Evolutionary conservation across 139 green algal genomes (phyloP), one percentile per base, ranked within the genome.

Genomic region (Tetraselmis striata): DNA sequence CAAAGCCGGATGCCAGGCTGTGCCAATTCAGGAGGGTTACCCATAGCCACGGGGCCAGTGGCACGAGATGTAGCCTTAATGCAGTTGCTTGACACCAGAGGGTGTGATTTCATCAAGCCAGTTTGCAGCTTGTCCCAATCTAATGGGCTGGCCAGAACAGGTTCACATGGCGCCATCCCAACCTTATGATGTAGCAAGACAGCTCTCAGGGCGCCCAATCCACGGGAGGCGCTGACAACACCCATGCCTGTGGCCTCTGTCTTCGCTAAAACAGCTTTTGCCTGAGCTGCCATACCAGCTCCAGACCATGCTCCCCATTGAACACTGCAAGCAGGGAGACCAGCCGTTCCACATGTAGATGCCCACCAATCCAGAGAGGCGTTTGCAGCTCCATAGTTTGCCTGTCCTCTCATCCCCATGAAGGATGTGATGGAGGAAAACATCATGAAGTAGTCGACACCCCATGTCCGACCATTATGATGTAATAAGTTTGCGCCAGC

Each of bases 241-340:
- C 45, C 45, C 45, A 67, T 67, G 18, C 45, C 45, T 25, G 11
- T 67, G 5, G 45, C 45, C 45, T 67, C 45, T 25, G 45, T 67
- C 45, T 25, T 67, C 18, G 45, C 45, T 18, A 67, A 67, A 18
- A 67, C 45, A 25, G 45, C 5, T 67, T 67, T 67, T 18, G 45
- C 5, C 2, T 59, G 29, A 0, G 87, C 85, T n/a, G 95, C 95
- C 95, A 98, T 98, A 78, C 95, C 94, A 1, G 85, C 90, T 30
- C 90, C 91, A 1, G 84, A 87, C 95, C 95, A 98, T 23, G 95
- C 95, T 32, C 95, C 95, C 95, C 95, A 98, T 84, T 98, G 95
- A 58, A 96, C 79, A 45, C 86, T 92, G 18, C 45, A 67, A 5
- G 45, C 45, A 67, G 45, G 45, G 18, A 67, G 5, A 67, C 45